Percentiles rank a stretch among this genome's conserved stretches.
These are phyloP conservation scores for Pythium insidiosum DNA, from an alignment of 352 stramenopile genomes.

Conservation along the genomic window DNA sequence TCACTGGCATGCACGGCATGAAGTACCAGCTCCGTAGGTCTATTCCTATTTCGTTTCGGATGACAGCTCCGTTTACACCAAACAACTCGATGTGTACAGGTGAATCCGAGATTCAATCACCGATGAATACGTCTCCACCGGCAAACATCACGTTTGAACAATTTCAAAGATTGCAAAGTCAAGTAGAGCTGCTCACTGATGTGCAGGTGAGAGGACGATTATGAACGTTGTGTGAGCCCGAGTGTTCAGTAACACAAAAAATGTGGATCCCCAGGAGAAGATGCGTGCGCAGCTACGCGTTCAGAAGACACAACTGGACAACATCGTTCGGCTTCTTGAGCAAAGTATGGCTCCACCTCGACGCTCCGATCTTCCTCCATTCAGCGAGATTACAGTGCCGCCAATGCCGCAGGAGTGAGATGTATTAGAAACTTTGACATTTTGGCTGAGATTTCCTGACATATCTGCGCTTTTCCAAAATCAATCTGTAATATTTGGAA, in stretches of 20 bases:
- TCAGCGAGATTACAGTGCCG: slow-evolving; percentile 32
- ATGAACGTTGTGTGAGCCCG: too few species aligned
- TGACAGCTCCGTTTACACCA: too few species aligned
- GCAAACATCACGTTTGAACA: slow-evolving; percentile 1
- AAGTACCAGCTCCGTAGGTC: too few species aligned
- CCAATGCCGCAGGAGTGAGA: background rate
- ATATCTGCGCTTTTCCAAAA: too few species aligned
- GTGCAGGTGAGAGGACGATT: slow-evolving; percentile 32
- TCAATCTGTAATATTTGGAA: too few species aligned
- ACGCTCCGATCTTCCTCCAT: slow-evolving; percentile 25
- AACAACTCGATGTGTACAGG: too few species aligned
- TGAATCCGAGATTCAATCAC: slow-evolving; percentile 21
- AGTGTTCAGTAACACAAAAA: too few species aligned
- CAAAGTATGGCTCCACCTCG: slow-evolving; percentile 8
- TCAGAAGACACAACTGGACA: slow-evolving; percentile 49
- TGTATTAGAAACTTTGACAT: slow-evolving; percentile 9
- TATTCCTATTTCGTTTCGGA: too few species aligned
- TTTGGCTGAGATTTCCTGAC: too few species aligned
- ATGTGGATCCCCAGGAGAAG: slow-evolving; percentile 31
- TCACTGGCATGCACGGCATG: too few species aligned
- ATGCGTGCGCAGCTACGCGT: slow-evolving; percentile 42
- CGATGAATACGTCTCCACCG: slow-evolving; percentile 17
- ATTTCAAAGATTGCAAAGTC: slow-evolving; percentile 30
- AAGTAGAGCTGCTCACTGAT: slow-evolving; percentile 43
- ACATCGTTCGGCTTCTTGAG: slow-evolving; percentile 39